Evolutionary conservation across 768 basidiomycete species (phyloP).

Genomic region (Tremella fuciformis): DNA sequence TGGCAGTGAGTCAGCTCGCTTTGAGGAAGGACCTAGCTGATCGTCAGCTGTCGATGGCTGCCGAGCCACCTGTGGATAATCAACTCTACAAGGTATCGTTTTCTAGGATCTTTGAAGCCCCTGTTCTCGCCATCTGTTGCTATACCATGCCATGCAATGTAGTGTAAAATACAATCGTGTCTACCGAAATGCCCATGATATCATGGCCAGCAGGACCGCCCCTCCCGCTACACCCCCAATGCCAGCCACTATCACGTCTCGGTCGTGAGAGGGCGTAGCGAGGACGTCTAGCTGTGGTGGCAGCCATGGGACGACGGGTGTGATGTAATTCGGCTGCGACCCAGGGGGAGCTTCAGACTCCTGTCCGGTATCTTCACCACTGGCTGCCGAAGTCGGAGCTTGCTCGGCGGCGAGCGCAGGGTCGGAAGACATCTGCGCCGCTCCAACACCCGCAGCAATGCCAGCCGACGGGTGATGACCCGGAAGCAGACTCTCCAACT

Average conservation of each 20-base stretch:
- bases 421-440: no score
- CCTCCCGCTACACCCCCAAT: neutral
- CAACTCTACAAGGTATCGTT: neutral
- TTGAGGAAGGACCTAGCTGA: neutral
- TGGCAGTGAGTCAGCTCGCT: slow-evolving; percentile 35
- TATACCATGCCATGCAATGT: neutral
- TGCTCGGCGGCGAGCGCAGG: no score
- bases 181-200: neutral
- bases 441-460: no score
- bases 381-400: no score
- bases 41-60: slow-evolving; percentile 38
- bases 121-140: no score
- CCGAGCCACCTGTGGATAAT: slow-evolving; percentile 42
- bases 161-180: neutral
- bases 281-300: no score
- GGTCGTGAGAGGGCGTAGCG: no score
- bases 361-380: no score
- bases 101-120: neutral
- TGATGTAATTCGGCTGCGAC: no score
- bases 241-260: neutral
- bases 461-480: no score
- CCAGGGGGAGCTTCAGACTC: no score
- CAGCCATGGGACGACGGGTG: no score
- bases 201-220: neutral
- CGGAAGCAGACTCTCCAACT: neutral